Evolutionary conservation across 2,329 filamentous ascomycete genomes (phyloP).

Genomic region (Cercospora janseana): DNA sequence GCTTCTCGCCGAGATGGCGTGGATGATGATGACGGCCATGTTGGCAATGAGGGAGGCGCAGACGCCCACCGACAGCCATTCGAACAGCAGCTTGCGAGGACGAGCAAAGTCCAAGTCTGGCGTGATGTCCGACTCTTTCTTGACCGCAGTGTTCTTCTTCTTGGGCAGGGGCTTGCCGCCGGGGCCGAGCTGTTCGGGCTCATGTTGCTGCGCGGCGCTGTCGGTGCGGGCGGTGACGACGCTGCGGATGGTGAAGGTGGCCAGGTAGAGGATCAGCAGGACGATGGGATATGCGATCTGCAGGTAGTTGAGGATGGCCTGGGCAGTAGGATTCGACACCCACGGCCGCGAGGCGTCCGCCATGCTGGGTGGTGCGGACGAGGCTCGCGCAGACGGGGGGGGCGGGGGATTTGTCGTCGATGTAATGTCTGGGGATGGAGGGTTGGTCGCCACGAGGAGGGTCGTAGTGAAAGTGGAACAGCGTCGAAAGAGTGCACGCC

Average conservation of each 20-base stretch:
- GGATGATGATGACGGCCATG: constrained; percentile 68
- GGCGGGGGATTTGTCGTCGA: background rate
- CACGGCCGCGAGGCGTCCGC: constrained; percentile 28
- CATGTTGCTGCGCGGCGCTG: constrained; percentile 42
- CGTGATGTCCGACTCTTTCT: constrained; percentile 43
- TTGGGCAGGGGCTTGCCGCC: constrained; percentile 84
- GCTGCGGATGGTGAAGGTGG: constrained; percentile 61
- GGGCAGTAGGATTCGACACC: constrained; percentile 43
- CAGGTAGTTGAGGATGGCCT: constrained; percentile 47
- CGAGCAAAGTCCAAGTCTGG: constrained; percentile 60
- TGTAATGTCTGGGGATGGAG: too few species aligned
- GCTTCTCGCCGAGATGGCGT: constrained; percentile 65
- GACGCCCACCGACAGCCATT: constrained; percentile 68
- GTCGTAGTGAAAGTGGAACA: background rate
- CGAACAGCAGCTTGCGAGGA: constrained; percentile 69
- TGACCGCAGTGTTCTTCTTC: constrained; percentile 57
- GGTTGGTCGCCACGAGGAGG: background rate
- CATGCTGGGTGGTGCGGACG: constrained; percentile 16
- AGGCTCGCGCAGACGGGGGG: background rate
- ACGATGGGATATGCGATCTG: constrained; percentile 63
- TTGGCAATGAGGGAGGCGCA: constrained; percentile 74
- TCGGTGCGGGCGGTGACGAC: constrained; percentile 53
- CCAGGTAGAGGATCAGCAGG: constrained; percentile 62
- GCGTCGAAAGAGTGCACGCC: background rate
- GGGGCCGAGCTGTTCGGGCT: constrained; percentile 63